These are phyloP conservation scores for Candida tetrigidarum DNA, from an alignment of 1,139 yeast species.

Conservation along the genomic window DNA sequence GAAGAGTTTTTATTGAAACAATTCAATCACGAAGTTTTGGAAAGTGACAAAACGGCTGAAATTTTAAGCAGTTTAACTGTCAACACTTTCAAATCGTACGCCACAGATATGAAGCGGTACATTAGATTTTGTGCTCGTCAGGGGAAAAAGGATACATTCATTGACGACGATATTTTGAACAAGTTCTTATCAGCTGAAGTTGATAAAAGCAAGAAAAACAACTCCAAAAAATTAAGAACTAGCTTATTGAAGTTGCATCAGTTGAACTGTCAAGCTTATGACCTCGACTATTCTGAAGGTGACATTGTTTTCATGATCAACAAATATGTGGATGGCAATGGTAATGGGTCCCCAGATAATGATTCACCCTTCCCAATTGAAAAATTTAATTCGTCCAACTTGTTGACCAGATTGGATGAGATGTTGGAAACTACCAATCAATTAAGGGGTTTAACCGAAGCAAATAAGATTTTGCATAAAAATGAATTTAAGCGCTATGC, in stretches of 20 bases:
- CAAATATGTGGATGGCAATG: constrained; percentile 12
- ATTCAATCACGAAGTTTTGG: constrained; percentile 19
- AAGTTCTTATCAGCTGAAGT: constrained; percentile 17
- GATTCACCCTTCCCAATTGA: background rate
- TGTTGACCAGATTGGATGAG: constrained; percentile 13
- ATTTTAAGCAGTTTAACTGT: constrained; percentile 16
- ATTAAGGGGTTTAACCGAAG: constrained; percentile 15
- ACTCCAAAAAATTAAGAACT: constrained; percentile 16
- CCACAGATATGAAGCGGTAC: constrained; percentile 19
- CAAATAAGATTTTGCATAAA: constrained; percentile 16
- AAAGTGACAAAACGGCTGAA: constrained; percentile 12
- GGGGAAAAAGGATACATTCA: constrained; percentile 15
- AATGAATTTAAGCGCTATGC: constrained; percentile 20
- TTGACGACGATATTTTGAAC: constrained; percentile 17
- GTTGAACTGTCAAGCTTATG: constrained; percentile 18
- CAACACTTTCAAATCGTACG: constrained; percentile 19
- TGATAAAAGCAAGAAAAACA: constrained; percentile 13
- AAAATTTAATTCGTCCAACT: constrained; percentile 5
- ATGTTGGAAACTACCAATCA: constrained; percentile 15
- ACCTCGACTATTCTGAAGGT: constrained; percentile 34
- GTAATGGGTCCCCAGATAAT: background rate
- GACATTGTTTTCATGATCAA: constrained; percentile 60
- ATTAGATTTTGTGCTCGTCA: constrained; percentile 19
- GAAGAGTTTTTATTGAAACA: constrained; percentile 16
- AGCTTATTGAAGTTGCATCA: constrained; percentile 20